Evolutionary conservation across 1,284 basidiomycete genomes (phyloP).

Genomic region (Agaricales sp.): DNA sequence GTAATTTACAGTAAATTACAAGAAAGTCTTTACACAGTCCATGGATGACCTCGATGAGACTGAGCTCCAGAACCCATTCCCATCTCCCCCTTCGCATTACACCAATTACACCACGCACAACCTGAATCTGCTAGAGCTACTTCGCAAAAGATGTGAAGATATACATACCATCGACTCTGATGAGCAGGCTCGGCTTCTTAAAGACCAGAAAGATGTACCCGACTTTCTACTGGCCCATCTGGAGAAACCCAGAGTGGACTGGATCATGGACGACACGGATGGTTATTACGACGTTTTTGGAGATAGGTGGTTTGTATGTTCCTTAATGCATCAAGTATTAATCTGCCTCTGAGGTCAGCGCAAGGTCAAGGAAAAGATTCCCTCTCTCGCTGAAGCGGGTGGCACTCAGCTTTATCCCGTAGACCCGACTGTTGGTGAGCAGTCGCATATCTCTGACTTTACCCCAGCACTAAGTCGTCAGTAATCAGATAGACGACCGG

Average conservation of each 20-base stretch:
- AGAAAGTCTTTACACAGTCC: no score
- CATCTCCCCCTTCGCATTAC: slow-evolving; percentile 73
- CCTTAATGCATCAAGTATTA: slow-evolving; percentile 8
- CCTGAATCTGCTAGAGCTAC: slow-evolving; percentile 47
- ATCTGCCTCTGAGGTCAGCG: slow-evolving; percentile 8
- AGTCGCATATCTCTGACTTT: slow-evolving; percentile 13
- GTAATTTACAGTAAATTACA: no score
- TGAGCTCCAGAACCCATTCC: slow-evolving; percentile 73
- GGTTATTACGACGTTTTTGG: slow-evolving; percentile 67
- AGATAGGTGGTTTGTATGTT: slow-evolving; percentile 69
- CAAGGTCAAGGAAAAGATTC: slow-evolving; percentile 67
- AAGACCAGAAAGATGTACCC: slow-evolving; percentile 60
- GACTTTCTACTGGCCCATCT: slow-evolving; percentile 61
- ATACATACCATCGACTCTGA: slow-evolving; percentile 26
- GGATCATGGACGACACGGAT: slow-evolving; percentile 66
- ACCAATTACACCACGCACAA: slow-evolving; percentile 62
- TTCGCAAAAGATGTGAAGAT: slow-evolving; percentile 40
- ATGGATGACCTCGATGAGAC: slow-evolving; percentile 62
- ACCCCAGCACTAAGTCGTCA: no score
- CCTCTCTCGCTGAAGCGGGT: slow-evolving; percentile 59
- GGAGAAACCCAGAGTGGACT: slow-evolving; percentile 74
- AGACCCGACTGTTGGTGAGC: slow-evolving; percentile 52
- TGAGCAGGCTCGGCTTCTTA: slow-evolving; percentile 44
- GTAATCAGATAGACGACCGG: slow-evolving; percentile 56
- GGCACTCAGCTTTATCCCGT: slow-evolving; percentile 64